Percentiles rank a stretch among this genome's conserved stretches.
phyloP scores from a whole-genome alignment of 495 filamentous ascomycete species.

The Amniculicola lignicola region DNA sequence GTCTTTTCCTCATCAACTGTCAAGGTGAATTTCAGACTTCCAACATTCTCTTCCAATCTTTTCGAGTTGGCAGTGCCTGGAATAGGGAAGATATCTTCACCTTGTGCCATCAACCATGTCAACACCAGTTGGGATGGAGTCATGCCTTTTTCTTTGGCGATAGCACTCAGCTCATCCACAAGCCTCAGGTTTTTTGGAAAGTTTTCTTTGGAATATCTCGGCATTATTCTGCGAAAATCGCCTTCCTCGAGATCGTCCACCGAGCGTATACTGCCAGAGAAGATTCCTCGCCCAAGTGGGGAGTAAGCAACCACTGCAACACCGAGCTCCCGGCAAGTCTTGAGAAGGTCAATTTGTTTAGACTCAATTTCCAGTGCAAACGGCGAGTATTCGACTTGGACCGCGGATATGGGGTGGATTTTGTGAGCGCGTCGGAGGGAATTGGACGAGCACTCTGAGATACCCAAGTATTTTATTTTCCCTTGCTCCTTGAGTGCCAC shows the following conservation, averaged over 20 bases:
- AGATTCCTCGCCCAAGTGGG: slow-evolving; percentile 59
- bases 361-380: slow-evolving; percentile 59
- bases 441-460: slow-evolving; percentile 54
- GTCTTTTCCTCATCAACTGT: slow-evolving; percentile 38
- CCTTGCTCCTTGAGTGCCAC: slow-evolving; percentile 39
- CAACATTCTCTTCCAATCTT: slow-evolving; percentile 40
- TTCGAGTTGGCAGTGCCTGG: slow-evolving; percentile 41
- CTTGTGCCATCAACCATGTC: slow-evolving; percentile 58
- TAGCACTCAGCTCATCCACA: slow-evolving; percentile 46
- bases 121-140: slow-evolving; percentile 52
- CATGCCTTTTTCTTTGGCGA: slow-evolving; percentile 50
- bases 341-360: slow-evolving; percentile 46
- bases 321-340: slow-evolving; percentile 60
- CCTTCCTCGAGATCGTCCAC: slow-evolving; percentile 47
- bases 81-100: slow-evolving; percentile 44
- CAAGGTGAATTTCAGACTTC: slow-evolving; percentile 34
- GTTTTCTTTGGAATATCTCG: slow-evolving; percentile 52
- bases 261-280: slow-evolving; percentile 50
- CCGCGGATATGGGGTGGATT: slow-evolving; percentile 56
- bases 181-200: slow-evolving; percentile 53
- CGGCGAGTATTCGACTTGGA: slow-evolving; percentile 63
- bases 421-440: slow-evolving; percentile 60
- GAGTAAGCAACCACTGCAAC: slow-evolving; percentile 59
- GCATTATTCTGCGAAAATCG: slow-evolving; percentile 43
- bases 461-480: slow-evolving; percentile 59